Conservation (phyloP, 2,329 filamentous ascomycete species). For the Aspergillus novoparasiticus region DNA sequence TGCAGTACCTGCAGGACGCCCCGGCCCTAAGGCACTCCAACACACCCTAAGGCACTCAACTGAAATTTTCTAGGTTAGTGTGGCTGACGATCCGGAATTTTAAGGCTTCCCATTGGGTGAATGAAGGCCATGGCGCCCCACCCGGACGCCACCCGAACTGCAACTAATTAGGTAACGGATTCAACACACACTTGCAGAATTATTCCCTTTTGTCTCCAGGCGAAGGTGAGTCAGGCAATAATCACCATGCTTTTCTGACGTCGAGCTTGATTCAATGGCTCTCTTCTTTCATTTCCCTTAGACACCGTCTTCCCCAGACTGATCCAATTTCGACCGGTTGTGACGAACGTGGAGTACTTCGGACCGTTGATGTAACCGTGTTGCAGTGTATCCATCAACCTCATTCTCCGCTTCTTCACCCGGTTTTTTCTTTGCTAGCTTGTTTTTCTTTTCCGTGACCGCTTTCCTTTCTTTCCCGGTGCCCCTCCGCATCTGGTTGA, state of each 20-base stretch:
- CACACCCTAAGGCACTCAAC: neutral
- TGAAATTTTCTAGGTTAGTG: neutral
- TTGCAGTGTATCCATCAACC: neutral
- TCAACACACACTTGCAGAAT: neutral
- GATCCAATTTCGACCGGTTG: neutral
- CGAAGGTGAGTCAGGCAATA: neutral
- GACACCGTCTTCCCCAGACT: neutral
- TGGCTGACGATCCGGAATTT: neutral
- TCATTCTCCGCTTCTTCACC: neutral
- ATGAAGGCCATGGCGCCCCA: neutral
- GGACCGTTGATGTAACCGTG: neutral
- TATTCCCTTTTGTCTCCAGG: neutral
- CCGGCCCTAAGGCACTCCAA: neutral
- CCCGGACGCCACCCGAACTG: neutral
- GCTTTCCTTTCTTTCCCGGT: neutral
- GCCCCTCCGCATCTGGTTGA: neutral
- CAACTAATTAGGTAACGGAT: neutral
- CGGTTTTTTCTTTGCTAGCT: neutral
- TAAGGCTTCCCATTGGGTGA: neutral
- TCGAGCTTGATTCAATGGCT: neutral
- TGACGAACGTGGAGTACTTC: neutral
- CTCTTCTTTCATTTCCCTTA: neutral
- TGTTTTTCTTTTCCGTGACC: slow-evolving; percentile 2
- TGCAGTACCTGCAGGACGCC: neutral
- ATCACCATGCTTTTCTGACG: neutral